Evolutionary conservation across 1,139 yeast species (phyloP).

Genomic region (Hansenula sp.): DNA sequence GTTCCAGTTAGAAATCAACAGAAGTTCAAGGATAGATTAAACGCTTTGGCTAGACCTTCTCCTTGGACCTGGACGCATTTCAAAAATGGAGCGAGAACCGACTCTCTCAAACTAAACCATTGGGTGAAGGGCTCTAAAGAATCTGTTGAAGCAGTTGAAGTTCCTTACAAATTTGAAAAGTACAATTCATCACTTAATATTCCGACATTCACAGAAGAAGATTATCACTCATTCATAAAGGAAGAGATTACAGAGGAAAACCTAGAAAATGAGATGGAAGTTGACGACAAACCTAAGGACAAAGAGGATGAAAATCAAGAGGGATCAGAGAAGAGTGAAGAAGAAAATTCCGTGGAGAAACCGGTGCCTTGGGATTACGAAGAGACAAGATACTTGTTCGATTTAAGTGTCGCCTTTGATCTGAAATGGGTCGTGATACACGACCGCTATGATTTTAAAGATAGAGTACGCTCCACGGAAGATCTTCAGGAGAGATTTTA

Average conservation of each 20-base stretch:
- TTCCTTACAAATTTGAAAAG: constrained; percentile 69
- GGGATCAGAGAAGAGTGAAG: background rate
- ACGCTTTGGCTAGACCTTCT: constrained; percentile 57
- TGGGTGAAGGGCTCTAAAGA: constrained; percentile 84
- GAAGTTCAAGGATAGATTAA: constrained; percentile 63
- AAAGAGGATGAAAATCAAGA: constrained; percentile 3
- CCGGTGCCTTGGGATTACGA: constrained; percentile 57
- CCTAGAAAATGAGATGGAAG: constrained; percentile 8
- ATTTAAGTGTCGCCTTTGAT: constrained; percentile 67
- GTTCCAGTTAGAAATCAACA: constrained; percentile 51
- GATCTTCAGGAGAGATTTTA: constrained; percentile 85
- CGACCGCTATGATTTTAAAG: constrained; percentile 59
- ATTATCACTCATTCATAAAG: constrained; percentile 50
- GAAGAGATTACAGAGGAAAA: constrained; percentile 26
- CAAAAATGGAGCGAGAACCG: constrained; percentile 46
- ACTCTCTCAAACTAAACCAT: constrained; percentile 55
- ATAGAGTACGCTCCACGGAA: constrained; percentile 41
- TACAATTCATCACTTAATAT: constrained; percentile 67
- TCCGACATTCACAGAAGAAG: constrained; percentile 66
- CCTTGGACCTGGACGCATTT: constrained; percentile 80
- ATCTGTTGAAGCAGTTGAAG: constrained; percentile 32
- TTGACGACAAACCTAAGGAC: constrained; percentile 25
- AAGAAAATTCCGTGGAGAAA: background rate
- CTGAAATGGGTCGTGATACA: constrained; percentile 82
- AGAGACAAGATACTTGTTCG: constrained; percentile 75